Percentiles rank a stretch among this genome's conserved stretches.
Conservation (phyloP, 805 yeast genomes). For the Hanseniaspora lindneri region DNA sequence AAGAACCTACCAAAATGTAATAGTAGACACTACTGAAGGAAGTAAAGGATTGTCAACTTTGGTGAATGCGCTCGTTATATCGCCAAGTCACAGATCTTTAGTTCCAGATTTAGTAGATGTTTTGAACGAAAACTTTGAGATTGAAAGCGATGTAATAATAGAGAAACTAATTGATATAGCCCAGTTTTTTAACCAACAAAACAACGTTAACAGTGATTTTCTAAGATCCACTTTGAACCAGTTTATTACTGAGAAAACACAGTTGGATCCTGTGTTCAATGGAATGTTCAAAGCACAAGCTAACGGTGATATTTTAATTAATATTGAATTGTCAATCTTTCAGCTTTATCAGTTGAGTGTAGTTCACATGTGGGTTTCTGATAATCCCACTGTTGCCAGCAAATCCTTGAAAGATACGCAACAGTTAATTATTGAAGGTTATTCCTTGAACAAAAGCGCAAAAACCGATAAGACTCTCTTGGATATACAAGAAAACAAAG, state of each 20-base stretch:
- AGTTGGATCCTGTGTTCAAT: conserved; percentile 53
- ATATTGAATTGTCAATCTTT: conserved; percentile 44
- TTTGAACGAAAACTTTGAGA: conserved; percentile 2
- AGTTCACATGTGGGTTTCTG: conserved; percentile 66
- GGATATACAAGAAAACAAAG: conserved; percentile 21
- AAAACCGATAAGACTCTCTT: conserved; percentile 19
- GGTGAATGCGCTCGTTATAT: conserved; percentile 5
- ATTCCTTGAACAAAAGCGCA: conserved; percentile 27
- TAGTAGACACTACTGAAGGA: not conserved
- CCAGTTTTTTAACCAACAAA: conserved; percentile 4
- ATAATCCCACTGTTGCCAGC: conserved; percentile 23
- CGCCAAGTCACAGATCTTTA: conserved; percentile 1
- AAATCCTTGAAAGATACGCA: conserved; percentile 51
- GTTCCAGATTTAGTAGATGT: not conserved
- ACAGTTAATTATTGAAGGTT: conserved; percentile 39
- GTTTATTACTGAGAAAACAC: conserved; percentile 31
- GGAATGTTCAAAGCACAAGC: conserved; percentile 40
- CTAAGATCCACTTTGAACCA: conserved; percentile 5
- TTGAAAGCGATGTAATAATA: conserved; percentile 2
- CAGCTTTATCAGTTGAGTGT: conserved; percentile 46
- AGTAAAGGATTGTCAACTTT: conserved; percentile 13
- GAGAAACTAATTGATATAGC: conserved; percentile 7
- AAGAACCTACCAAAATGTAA: conserved; percentile 8
- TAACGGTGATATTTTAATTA: conserved; percentile 25
- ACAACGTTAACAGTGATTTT: conserved; percentile 4